Evolutionary conservation across 176 grass and related monocot genomes (phyloP), one percentile per base, ranked within the genome.

Genomic region (Cocos nucifera): DNA sequence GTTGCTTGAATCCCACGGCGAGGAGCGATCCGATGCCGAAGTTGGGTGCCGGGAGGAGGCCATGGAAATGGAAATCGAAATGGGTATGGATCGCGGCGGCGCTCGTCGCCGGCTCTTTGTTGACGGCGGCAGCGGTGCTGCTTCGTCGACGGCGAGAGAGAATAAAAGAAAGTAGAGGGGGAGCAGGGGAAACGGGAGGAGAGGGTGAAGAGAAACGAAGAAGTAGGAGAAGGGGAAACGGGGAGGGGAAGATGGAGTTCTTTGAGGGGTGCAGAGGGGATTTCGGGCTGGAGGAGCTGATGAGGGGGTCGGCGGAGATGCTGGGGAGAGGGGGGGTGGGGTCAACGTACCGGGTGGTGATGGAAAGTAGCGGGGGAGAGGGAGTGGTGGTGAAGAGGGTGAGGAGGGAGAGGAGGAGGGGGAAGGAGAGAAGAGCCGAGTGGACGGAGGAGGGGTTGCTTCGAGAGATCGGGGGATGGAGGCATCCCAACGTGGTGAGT

Each of bases 261-360:
- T 96, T 90, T 20, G 86, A 96, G 59, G 86, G 82, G 57, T 78
- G 70, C 63, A 59, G 74, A 19, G 64, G 50, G 69, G 78, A 78
- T 73, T 85, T 96, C 65, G 78, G 77, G 58, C 64, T 85, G 75
- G 76, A 77, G 61, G 60, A 79, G 23, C 69, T 96, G n/a, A 87
- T 96, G 91, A 66, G 73, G 64, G 86, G 86, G 19, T 88, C 86
- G 49, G 91, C 86, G 12, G 91, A 96, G 75, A 90, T 96, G 83
- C 75, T 96, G 22, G 86, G 86, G 0, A 96, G 82, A 53, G 91
- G 91, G 59, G 71, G 62, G n/a, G 65, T 85, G 56, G 83, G 83
- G 24, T 83, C 86, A 53, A 90, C 91, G 9, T 96, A 96, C 64
- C 75, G 91, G 4, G 91, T 96, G 57, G 72, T 71, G 61, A 84